Evolutionary conservation across 345 rosid genomes (phyloP), one percentile per base, ranked within the genome.

Genomic region (Cardamine resedifolia): DNA sequence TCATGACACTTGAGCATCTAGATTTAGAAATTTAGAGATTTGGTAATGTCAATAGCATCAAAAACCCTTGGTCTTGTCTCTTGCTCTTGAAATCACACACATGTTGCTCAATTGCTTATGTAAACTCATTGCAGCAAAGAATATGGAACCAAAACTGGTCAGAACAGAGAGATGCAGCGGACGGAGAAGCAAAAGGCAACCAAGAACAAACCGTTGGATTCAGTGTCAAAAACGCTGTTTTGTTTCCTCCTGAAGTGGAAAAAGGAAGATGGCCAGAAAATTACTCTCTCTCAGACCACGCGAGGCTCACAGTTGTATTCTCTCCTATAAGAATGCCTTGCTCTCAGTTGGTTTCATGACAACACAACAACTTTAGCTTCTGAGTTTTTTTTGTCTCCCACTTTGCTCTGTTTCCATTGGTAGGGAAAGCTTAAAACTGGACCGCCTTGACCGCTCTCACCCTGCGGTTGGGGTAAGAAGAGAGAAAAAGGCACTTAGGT

Each of bases 261-360:
- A 85, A 81, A 68, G 96, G 91, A 58, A 68, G 62, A 69, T 90
- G 91, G 93, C 96, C 96, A 0, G 84, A 88, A 72, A 80, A 87
- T 52, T 90, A 87, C 78, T 86, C 85, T 20, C 91, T 90, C 12
- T 90, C 96, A 3, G 93, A 90, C 44, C 96, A 87, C 66, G 93
- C 93, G 10, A 80, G 86, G 33, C 93, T 90, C 15, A 90, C 93
- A 0, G 93, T 85, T 18, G 90, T 86, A 34, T 85, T 90, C 77
- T 86, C 90, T 0, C 96, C 93, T 2, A 83, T 85, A 68, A 79
- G 77, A 77, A 83, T 90, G 87, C 89, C 85, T 38, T 68, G 83
- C 56, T 83, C 84, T 48, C 83, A 72, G 49, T 62, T 72, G 56
- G 72, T 78, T 63, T 77, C 78, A 48, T 79, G 79, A 81, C 64